These are phyloP conservation scores for Metschnikowia dekortorum DNA, from an alignment of 805 yeast genomes.

Conservation along the genomic window DNA sequence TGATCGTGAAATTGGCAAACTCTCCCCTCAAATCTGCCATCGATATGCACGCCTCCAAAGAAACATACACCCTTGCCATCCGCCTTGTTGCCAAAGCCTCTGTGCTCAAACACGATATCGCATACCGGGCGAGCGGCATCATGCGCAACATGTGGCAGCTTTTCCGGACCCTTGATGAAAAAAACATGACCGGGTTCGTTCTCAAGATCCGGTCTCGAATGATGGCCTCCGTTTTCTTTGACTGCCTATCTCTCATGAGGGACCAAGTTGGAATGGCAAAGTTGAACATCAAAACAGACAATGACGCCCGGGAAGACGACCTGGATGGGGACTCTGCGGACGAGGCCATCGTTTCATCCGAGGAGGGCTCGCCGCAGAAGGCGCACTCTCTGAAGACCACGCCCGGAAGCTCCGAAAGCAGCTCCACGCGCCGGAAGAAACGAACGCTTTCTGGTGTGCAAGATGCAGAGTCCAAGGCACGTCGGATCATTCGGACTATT, in stretches of 20 bases:
- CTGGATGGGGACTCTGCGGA: slow-evolving; percentile 22
- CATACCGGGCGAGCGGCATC: slow-evolving; percentile 88
- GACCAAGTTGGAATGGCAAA: slow-evolving; percentile 86
- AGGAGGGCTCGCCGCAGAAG: slow-evolving; percentile 20
- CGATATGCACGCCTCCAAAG: slow-evolving; percentile 69
- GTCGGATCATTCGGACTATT: slow-evolving; percentile 70
- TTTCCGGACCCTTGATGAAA: slow-evolving; percentile 62
- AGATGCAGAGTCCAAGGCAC: slow-evolving; percentile 67
- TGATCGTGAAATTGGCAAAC: slow-evolving; percentile 73
- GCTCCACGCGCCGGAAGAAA: slow-evolving; percentile 31
- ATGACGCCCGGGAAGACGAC: slow-evolving; percentile 16
- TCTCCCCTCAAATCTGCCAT: slow-evolving; percentile 64
- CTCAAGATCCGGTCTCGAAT: slow-evolving; percentile 74
- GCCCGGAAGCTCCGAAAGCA: slow-evolving; percentile 35
- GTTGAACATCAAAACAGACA: slow-evolving; percentile 35
- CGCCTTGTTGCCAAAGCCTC: slow-evolving; percentile 73
- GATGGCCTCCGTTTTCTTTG: slow-evolving; percentile 92
- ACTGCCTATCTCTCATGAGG: slow-evolving; percentile 77
- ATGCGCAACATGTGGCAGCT: slow-evolving; percentile 93
- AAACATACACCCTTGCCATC: slow-evolving; percentile 63
- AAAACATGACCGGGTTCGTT: slow-evolving; percentile 33
- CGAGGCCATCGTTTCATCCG: slow-evolving; percentile 15
- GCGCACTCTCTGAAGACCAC: slow-evolving; percentile 22
- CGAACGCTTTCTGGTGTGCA: slow-evolving; percentile 51
- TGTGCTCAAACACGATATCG: slow-evolving; percentile 84